phyloP scores from a whole-genome alignment of 192 early-diverging fungal genomes.

The Backusella tuberculispora region DNA sequence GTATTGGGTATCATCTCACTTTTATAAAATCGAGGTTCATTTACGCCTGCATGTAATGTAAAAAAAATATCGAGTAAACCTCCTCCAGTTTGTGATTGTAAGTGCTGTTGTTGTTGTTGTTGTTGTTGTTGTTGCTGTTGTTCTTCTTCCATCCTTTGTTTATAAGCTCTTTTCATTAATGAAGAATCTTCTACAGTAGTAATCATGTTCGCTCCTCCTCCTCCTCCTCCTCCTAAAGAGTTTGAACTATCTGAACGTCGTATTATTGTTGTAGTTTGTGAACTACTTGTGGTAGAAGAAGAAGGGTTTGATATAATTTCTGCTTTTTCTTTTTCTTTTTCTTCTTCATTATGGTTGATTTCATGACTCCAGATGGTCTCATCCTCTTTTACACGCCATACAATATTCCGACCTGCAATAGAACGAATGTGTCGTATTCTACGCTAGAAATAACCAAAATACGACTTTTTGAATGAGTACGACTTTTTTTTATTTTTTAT shows the following conservation, averaged over 20 bases:
- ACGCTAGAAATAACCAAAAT: constrained; percentile 21
- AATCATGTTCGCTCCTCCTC: neutral
- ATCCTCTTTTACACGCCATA: constrained; percentile 22
- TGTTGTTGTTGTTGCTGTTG: constrained; percentile 20
- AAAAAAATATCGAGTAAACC: constrained; percentile 49
- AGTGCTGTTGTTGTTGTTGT: constrained; percentile 6
- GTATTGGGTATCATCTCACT: constrained; percentile 43
- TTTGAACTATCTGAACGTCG: constrained; percentile 27
- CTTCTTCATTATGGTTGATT: neutral
- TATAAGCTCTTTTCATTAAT: constrained; percentile 25
- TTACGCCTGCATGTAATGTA: constrained; percentile 42
- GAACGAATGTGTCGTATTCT: constrained; percentile 39
- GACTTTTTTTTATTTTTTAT: neutral
- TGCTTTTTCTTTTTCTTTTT: neutral
- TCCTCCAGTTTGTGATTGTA: neutral
- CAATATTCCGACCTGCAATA: constrained; percentile 37
- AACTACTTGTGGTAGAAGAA: neutral
- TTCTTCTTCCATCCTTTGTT: constrained; percentile 7
- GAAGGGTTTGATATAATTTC: neutral
- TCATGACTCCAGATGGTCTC: neutral
- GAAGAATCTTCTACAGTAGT: constrained; percentile 33
- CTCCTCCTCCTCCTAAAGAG: constrained; percentile 18
- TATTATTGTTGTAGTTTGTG: neutral
- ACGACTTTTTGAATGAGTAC: neutral
- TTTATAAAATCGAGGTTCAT: constrained; percentile 38